These are phyloP conservation scores for Lactifluus rugatus DNA, from an alignment of 768 basidiomycete genomes.

Conservation along the genomic window DNA sequence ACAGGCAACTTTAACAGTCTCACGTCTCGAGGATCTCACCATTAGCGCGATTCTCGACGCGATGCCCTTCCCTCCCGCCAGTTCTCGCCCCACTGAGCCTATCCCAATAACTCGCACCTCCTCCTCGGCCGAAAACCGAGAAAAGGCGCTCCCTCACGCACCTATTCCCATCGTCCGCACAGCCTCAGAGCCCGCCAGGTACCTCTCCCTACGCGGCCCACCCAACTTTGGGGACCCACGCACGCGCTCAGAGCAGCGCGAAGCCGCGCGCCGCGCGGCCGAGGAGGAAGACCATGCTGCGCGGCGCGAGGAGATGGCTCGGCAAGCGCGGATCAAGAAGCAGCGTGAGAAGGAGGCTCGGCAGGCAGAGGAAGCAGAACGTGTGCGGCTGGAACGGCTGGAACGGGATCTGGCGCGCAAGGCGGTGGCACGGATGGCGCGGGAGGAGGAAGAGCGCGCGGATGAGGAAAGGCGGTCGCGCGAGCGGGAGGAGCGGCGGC, in stretches of 20 bases:
- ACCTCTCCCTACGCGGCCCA: neutral
- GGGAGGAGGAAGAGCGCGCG: conserved; percentile 7
- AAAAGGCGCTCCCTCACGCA: conserved; percentile 11
- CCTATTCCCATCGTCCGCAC: conserved; percentile 1
- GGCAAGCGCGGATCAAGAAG: conserved; percentile 13
- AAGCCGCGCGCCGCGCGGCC: neutral
- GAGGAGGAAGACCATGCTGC: neutral
- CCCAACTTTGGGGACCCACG: conserved; percentile 10
- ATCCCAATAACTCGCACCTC: neutral
- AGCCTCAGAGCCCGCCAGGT: neutral
- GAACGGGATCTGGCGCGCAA: conserved; percentile 9
- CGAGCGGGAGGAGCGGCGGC: conserved; percentile 11
- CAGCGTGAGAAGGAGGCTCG: conserved; percentile 6
- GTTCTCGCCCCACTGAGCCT: neutral
- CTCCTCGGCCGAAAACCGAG: neutral
- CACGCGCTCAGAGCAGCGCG: conserved; percentile 7
- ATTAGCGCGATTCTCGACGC: conserved; percentile 4
- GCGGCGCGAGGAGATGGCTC: conserved; percentile 1
- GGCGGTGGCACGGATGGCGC: neutral
- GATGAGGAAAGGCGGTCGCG: conserved; percentile 4
- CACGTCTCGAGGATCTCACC: conserved; percentile 9
- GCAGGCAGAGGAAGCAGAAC: conserved; percentile 6
- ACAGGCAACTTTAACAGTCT: conserved; percentile 12
- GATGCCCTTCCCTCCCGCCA: conserved; percentile 1
- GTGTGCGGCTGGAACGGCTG: neutral